phyloP scores from a whole-genome alignment of 129 eudicot species.

The Lonicera japonica region DNA sequence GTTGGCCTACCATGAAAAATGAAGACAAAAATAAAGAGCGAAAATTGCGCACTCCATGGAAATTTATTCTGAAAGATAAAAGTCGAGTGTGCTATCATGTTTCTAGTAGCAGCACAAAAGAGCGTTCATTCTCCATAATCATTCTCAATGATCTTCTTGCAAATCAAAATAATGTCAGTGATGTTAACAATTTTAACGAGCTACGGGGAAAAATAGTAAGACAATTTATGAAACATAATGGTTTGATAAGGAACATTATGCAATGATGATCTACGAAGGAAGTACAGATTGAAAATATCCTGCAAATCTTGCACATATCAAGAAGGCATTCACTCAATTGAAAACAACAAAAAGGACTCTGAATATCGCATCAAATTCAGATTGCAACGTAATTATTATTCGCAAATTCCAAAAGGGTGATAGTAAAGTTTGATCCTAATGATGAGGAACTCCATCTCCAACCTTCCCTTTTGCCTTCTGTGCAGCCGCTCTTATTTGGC shows the following conservation, averaged over 20 bases:
- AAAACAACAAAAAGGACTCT: slow-evolving; percentile 19
- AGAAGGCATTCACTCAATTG: slow-evolving; percentile 17
- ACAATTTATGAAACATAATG: slow-evolving; percentile 5
- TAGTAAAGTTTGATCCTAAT: slow-evolving; percentile 23
- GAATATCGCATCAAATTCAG: slow-evolving; percentile 17
- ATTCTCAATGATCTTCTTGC: no score
- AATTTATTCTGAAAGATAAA: neutral
- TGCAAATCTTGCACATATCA: slow-evolving; percentile 19
- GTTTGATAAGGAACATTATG: slow-evolving; percentile 19
- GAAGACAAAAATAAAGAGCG: no score
- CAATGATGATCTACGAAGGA: slow-evolving; percentile 16
- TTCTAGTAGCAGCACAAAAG: no score
- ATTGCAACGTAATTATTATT: slow-evolving; percentile 46
- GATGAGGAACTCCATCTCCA: slow-evolving; percentile 48
- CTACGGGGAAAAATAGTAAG: neutral
- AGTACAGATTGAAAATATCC: slow-evolving; percentile 17
- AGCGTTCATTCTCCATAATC: no score
- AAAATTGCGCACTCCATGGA: no score
- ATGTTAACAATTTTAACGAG: neutral
- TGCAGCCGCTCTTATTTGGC: slow-evolving; percentile 88
- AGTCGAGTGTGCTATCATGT: no score
- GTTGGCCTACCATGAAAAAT: no score
- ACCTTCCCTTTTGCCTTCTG: slow-evolving; percentile 61
- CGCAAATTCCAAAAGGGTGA: slow-evolving; percentile 12
- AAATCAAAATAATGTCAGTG: neutral